A percentile compares a stretch with the other conserved stretches of the same genome.
Conservation (phyloP, 2,329 filamentous ascomycete species). For the Didymella pinodella region DNA sequence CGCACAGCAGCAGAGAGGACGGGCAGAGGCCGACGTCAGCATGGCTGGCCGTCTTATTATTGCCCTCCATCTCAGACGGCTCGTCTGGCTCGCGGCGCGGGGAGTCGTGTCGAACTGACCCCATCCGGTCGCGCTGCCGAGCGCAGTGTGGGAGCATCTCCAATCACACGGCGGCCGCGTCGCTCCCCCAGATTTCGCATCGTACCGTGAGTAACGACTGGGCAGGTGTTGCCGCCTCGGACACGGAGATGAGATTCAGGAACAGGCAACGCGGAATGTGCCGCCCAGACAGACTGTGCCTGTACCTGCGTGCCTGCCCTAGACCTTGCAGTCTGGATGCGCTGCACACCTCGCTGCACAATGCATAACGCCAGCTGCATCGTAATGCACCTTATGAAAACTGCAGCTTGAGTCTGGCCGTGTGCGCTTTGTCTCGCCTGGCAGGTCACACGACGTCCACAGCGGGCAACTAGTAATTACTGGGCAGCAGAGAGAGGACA, state of each 20-base stretch:
- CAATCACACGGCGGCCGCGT: conserved; percentile 37
- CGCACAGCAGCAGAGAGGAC: conserved; percentile 6
- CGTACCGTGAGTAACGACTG: conserved; percentile 20
- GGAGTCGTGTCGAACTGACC: conserved; percentile 8
- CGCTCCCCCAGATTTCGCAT: conserved; percentile 34
- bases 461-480: neutral
- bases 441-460: conserved; percentile 1
- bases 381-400: neutral
- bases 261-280: conserved; percentile 27
- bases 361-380: neutral
- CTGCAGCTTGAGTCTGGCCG: neutral
- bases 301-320: conserved; percentile 5
- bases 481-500: no score
- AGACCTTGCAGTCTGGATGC: neutral
- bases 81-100: conserved; percentile 23
- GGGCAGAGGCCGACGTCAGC: conserved; percentile 9
- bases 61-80: conserved; percentile 8
- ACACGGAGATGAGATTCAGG: conserved; percentile 26
- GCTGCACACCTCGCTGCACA: neutral
- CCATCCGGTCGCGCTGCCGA: conserved; percentile 23
- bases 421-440: neutral
- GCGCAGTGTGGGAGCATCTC: conserved; percentile 30
- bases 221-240: conserved; percentile 25
- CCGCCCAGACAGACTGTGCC: neutral
- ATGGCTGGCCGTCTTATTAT: conserved; percentile 16